Evolutionary conservation across 2,329 filamentous ascomycete species (phyloP).

Genomic region (Elsinoe batatas): DNA sequence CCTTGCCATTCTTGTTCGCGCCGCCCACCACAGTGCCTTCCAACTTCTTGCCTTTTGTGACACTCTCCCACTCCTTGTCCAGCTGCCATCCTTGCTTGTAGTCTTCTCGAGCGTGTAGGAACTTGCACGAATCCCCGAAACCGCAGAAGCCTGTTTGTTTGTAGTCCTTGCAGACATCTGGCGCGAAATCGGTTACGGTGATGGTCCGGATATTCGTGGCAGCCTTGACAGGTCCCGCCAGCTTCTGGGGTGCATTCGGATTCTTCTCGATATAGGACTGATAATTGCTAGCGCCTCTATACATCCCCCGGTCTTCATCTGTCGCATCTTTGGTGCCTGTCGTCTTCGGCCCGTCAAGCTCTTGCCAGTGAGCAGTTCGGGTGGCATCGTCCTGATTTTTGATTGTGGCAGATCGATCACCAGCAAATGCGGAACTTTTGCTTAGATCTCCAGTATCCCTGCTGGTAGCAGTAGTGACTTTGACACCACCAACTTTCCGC

Average conservation of each 20-base stretch:
- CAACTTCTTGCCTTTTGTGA: conserved; percentile 50
- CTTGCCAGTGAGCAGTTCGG: conserved; percentile 81
- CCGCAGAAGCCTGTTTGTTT: conserved; percentile 68
- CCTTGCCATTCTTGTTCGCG: conserved; percentile 40
- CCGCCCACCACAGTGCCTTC: conserved; percentile 46
- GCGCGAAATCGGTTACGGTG: conserved; percentile 81
- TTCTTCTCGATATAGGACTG: conserved; percentile 71
- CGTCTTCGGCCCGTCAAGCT: conserved; percentile 44
- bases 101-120: conserved; percentile 64
- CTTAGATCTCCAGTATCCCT: conserved; percentile 27
- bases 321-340: conserved; percentile 29
- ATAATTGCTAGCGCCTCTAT: conserved; percentile 66
- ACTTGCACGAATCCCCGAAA: conserved; percentile 75
- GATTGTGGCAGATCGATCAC: conserved; percentile 54
- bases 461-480: conserved; percentile 54
- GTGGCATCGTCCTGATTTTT: conserved; percentile 75
- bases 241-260: conserved; percentile 52
- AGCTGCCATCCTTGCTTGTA: conserved; percentile 92
- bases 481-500: conserved; percentile 57
- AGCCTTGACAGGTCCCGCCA: conserved; percentile 78
- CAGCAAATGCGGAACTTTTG: conserved; percentile 38
- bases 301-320: conserved; percentile 45
- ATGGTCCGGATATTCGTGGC: conserved; percentile 83
- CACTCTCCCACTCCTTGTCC: conserved; percentile 85
- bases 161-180: conserved; percentile 93